Conservation (phyloP, 306 rosid species). For the Glycyrrhiza uralensis region DNA sequence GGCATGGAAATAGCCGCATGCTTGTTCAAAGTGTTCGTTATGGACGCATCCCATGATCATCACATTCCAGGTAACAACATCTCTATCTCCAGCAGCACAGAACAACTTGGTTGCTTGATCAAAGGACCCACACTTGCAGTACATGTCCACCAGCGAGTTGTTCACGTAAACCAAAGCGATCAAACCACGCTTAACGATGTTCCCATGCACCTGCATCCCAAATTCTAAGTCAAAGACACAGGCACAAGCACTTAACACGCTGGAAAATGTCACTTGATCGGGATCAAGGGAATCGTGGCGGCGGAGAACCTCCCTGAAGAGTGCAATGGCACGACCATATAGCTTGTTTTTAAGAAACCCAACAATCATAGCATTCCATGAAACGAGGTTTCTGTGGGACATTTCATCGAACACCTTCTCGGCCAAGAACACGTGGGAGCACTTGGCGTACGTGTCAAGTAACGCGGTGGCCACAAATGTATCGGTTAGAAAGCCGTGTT, state of each 20-base stretch:
- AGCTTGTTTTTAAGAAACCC: constrained; percentile 46
- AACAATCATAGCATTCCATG: constrained; percentile 57
- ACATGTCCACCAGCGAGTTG: constrained; percentile 58
- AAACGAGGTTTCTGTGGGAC: constrained; percentile 47
- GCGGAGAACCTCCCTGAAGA: constrained; percentile 32
- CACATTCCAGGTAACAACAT: constrained; percentile 60
- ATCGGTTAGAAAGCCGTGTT: constrained; percentile 40
- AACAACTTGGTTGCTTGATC: constrained; percentile 47
- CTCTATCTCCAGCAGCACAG: constrained; percentile 36
- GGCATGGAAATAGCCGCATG: constrained; percentile 42
- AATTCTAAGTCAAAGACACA: constrained; percentile 33
- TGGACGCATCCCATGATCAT: constrained; percentile 45
- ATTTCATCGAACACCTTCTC: constrained; percentile 61
- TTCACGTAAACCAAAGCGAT: constrained; percentile 41
- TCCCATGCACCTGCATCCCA: constrained; percentile 60
- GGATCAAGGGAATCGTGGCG: constrained; percentile 26
- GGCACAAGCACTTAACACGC: constrained; percentile 58
- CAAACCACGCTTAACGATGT: constrained; percentile 46
- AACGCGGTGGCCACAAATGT: constrained; percentile 48
- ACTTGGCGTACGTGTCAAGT: constrained; percentile 50
- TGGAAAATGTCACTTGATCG: constrained; percentile 51
- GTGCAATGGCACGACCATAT: constrained; percentile 36
- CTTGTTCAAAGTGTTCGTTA: constrained; percentile 43
- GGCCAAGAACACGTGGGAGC: constrained; percentile 32
- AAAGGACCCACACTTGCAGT: constrained; percentile 45